Conservation (phyloP, 768 basidiomycete species). For the Boletus vinaceobasis region DNA sequence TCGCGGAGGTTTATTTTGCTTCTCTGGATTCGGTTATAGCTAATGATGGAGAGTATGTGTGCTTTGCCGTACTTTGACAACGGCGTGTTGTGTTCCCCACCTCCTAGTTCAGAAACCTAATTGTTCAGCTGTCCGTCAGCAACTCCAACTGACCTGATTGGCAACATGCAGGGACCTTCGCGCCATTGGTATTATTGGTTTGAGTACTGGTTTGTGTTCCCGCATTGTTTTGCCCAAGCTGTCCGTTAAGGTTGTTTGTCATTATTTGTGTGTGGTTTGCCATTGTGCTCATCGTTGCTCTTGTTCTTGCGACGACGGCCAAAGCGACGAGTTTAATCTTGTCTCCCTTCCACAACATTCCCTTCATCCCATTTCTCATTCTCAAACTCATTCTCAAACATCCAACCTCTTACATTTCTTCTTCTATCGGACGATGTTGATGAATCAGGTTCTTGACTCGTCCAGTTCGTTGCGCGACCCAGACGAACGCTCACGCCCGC, state of each 20-base stretch:
- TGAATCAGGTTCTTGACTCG: constrained; percentile 34
- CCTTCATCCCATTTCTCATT: constrained; percentile 4
- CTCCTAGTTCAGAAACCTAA: background rate
- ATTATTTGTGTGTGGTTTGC: constrained; percentile 15
- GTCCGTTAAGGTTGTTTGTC: constrained; percentile 6
- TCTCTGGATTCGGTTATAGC: background rate
- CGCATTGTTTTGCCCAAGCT: background rate
- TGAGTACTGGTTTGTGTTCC: background rate
- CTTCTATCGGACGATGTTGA: constrained; percentile 23
- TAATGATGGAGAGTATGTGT: background rate
- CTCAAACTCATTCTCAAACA: background rate
- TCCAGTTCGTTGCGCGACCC: constrained; percentile 21
- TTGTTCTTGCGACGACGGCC: constrained; percentile 13
- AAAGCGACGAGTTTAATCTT: constrained; percentile 11
- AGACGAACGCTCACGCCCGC: constrained; percentile 28
- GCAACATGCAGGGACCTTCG: background rate
- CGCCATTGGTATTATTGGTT: background rate
- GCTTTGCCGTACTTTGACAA: too few species aligned
- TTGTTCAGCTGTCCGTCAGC: background rate
- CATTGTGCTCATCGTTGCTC: constrained; percentile 15
- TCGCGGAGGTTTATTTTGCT: background rate
- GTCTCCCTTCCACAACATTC: constrained; percentile 20
- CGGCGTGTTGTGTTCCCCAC: background rate
- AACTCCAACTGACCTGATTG: background rate
- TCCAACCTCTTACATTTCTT: background rate